A percentile compares a stretch with the other conserved stretches of the same genome.
These are phyloP conservation scores for Talaromyces wortmannii DNA, from an alignment of 495 filamentous ascomycete genomes.

Conservation along the genomic window DNA sequence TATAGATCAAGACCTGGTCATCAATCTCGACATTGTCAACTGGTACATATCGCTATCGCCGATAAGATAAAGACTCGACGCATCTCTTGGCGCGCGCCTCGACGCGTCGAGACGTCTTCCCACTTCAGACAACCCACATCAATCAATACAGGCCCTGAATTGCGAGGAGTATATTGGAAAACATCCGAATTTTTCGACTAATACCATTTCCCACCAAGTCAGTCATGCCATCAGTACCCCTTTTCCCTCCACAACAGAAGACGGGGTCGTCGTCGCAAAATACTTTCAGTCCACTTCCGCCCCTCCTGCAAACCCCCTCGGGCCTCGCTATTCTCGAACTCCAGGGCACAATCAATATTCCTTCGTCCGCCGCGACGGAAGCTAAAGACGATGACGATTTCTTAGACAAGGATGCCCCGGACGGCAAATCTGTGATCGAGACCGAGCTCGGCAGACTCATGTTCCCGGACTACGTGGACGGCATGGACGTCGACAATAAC, in stretches of 20 bases:
- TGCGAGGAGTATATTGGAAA: no score
- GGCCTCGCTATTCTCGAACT: conserved; percentile 77
- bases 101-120: neutral
- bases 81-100: neutral
- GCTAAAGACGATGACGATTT: conserved; percentile 13
- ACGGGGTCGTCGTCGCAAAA: conserved; percentile 6
- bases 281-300: conserved; percentile 62
- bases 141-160: no score
- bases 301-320: conserved; percentile 75
- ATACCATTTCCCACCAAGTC: neutral
- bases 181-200: neutral
- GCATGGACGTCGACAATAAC: conserved; percentile 27
- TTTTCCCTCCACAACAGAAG: conserved; percentile 18
- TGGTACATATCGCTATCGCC: neutral
- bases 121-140: neutral
- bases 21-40: neutral
- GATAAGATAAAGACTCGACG: neutral
- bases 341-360: conserved; percentile 77
- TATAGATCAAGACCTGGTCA: no score
- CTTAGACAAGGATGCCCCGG: conserved; percentile 9
- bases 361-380: conserved; percentile 9
- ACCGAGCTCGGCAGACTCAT: conserved; percentile 65
- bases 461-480: conserved; percentile 66
- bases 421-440: conserved; percentile 18
- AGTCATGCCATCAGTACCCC: conserved; percentile 38